These are phyloP conservation scores for Arxiozyma bovina DNA, from an alignment of 1,139 yeast species.

Conservation along the genomic window DNA sequence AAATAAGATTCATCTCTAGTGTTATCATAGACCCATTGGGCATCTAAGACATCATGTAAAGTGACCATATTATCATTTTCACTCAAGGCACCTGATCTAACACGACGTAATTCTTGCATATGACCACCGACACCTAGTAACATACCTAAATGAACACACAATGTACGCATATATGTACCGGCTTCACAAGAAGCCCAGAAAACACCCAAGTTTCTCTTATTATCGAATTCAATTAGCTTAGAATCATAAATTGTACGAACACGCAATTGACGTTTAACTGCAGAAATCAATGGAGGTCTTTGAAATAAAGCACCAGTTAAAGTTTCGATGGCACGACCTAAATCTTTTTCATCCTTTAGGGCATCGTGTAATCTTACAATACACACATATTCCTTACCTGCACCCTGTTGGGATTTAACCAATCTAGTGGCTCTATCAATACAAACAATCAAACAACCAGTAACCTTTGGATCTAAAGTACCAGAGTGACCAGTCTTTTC, in stretches of 20 bases:
- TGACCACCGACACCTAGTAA: constrained; percentile 97
- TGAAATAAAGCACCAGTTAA: constrained; percentile 97
- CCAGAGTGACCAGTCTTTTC: constrained; percentile 99
- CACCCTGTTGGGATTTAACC: constrained; percentile 98
- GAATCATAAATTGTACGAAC: constrained; percentile 97
- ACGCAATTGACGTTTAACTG: constrained; percentile 97
- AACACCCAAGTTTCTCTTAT: constrained; percentile 92
- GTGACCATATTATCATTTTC: constrained; percentile 91
- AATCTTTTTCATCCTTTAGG: constrained; percentile 79
- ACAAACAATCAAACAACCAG: constrained; percentile 96
- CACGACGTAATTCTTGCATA: constrained; percentile 99
- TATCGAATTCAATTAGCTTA: constrained; percentile 89
- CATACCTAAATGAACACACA: constrained; percentile 98
- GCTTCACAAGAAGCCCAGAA: constrained; percentile 99
- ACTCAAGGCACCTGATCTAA: constrained; percentile 90
- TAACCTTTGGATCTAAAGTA: constrained; percentile 96
- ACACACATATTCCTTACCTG: constrained; percentile 99
- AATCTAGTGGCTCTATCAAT: constrained; percentile 95
- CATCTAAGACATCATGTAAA: constrained; percentile 93
- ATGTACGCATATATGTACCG: constrained; percentile 98
- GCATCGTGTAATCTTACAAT: constrained; percentile 93
- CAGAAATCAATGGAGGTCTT: constrained; percentile 97
- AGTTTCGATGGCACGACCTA: constrained; percentile 82
- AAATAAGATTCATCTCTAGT: constrained; percentile 93
- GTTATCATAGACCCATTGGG: constrained; percentile 96